Evolutionary conservation across 306 rosid species (phyloP).

Genomic region (Citrullus mucosospermus): DNA sequence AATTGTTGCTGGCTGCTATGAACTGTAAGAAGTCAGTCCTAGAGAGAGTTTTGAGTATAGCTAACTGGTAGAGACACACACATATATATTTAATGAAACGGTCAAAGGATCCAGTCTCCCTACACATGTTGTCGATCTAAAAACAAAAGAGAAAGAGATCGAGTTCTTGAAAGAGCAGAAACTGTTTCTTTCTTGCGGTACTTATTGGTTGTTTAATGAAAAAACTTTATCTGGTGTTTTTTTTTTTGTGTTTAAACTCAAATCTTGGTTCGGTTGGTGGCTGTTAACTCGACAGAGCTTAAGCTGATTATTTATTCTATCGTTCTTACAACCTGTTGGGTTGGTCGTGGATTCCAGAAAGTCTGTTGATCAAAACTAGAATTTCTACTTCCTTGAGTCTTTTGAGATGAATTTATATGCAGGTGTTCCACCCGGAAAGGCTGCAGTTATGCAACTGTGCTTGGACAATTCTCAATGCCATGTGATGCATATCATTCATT

Average conservation of each 20-base stretch:
- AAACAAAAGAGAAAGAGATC: neutral
- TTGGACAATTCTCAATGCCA: slow-evolving; percentile 36
- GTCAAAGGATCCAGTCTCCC: too few species aligned
- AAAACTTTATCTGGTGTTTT: too few species aligned
- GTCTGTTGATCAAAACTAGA: neutral
- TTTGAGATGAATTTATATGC: neutral
- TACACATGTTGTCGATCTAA: too few species aligned
- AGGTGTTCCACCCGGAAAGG: slow-evolving; percentile 78
- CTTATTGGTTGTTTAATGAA: neutral
- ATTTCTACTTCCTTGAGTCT: neutral
- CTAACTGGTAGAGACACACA: too few species aligned
- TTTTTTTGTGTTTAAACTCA: too few species aligned
- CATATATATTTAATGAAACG: too few species aligned
- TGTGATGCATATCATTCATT: slow-evolving; percentile 77
- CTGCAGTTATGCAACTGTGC: slow-evolving; percentile 88
- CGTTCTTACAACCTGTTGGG: neutral
- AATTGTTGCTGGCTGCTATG: neutral
- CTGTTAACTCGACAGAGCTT: neutral
- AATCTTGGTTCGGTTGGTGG: neutral
- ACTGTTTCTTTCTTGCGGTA: neutral
- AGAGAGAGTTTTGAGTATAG: neutral
- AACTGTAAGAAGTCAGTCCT: neutral
- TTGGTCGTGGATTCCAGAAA: neutral
- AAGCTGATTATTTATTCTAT: neutral
- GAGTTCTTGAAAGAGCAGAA: neutral